Evolutionary conservation across 2,329 filamentous ascomycete genomes (phyloP).

Genomic region (Fusarium piperis): DNA sequence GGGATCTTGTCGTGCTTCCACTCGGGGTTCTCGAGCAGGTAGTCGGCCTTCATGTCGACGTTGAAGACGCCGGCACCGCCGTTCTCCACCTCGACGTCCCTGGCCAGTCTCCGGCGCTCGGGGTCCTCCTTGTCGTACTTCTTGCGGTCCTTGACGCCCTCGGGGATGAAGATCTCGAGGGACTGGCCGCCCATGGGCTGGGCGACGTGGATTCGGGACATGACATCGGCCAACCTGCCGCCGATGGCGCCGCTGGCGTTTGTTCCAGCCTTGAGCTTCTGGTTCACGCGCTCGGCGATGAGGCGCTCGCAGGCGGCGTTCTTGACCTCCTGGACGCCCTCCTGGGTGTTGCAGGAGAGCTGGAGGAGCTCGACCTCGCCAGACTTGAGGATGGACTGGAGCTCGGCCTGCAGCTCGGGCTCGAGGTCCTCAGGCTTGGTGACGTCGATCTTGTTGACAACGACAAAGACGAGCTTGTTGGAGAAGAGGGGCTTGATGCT

Average conservation of each 20-base stretch:
- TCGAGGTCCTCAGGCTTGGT: constrained; percentile 88
- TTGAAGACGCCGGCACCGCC: constrained; percentile 97
- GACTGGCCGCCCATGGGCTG: constrained; percentile 83
- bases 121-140: constrained; percentile 94
- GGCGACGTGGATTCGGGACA: constrained; percentile 96
- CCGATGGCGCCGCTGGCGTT: constrained; percentile 79
- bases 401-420: constrained; percentile 76
- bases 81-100: constrained; percentile 89
- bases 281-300: constrained; percentile 90
- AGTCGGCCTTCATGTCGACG: constrained; percentile 89
- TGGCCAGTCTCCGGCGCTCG: constrained; percentile 81
- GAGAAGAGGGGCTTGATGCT: constrained; percentile 97
- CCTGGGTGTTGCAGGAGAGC: constrained; percentile 92
- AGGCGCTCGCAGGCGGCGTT: constrained; percentile 94
- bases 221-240: constrained; percentile 86
- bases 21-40: constrained; percentile 84
- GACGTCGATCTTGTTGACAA: constrained; percentile 98
- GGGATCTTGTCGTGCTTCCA: constrained; percentile 98
- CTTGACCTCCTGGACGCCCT: constrained; percentile 94
- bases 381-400: constrained; percentile 83
- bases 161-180: constrained; percentile 87
- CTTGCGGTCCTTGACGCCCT: constrained; percentile 79
- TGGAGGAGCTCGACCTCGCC: constrained; percentile 93
- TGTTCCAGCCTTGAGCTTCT: constrained; percentile 95
- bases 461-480: constrained; percentile 96